Evolutionary conservation across 129 eudicot genomes (phyloP), one percentile per base, ranked within the genome.

Genomic region (Tagetes patula): DNA sequence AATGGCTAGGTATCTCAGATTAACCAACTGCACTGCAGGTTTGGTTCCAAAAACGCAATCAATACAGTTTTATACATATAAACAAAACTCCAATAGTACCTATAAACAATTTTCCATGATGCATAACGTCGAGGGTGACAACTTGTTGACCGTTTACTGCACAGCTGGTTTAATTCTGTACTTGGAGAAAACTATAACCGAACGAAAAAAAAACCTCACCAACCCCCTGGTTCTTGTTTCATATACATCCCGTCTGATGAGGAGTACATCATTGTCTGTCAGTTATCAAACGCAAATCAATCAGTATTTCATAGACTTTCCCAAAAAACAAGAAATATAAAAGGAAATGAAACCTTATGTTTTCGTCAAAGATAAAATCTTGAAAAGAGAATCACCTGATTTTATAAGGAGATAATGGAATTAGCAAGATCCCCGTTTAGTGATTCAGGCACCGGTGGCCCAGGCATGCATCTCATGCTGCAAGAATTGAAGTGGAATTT

Each of bases 381-480:
- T 30, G 30, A 64, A 79, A 47, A 41, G 1, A 63, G 41, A n/a
- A n/a, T 52, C 64, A 85, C 93, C 93, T 87, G 89, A 80, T 71
- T 66, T 72, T 85, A 66, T 61, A 67, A 34, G 27, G 80, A 81
- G 20, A 87, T 30, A 56, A 87, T 79, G 73, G 79, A 80, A 82
- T 76, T 84, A 20, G 87, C 90, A 77, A 89, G 96, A 61, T 87
- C 90, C 74, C 83, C 92, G 31, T 89, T 83, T 75, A 87, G 71
- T 41, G 83, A 75, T 50, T 84, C 80, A n/a, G 93, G 85, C 71
- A 89, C 77, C 60, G 93, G 92, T 3, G 96, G 89, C 45, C 96
- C 96, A 13, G 97, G 92, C 76, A 82, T 66, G 66, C 77, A 81
- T 60, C 86, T 89, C 97, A 92, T 87, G 85, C 97, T 92, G 91